Conservation (phyloP, 352 stramenopile genomes). For the Phytophthora niederhauseri region DNA sequence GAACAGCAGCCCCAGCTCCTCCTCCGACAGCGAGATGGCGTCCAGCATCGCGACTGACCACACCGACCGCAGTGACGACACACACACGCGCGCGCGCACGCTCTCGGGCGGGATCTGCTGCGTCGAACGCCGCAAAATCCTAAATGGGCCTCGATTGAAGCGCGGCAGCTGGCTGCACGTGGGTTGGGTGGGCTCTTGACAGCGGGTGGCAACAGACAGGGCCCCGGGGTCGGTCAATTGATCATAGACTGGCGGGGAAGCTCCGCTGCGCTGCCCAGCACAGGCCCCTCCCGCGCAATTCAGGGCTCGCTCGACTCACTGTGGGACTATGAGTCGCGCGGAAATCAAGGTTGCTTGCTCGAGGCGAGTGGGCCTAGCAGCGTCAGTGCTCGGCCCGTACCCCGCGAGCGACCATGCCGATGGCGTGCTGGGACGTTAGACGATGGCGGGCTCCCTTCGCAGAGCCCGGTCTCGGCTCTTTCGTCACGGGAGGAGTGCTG, state of each 20-base stretch:
- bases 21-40: slow-evolving; percentile 35
- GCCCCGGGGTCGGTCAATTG: neutral
- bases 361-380: slow-evolving; percentile 14
- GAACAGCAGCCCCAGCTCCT: slow-evolving; percentile 42
- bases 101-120: slow-evolving; percentile 12
- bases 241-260: slow-evolving; percentile 29
- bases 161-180: slow-evolving; percentile 28
- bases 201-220: slow-evolving; percentile 35
- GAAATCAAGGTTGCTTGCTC: slow-evolving; percentile 35
- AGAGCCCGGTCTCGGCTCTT: neutral
- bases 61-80: neutral
- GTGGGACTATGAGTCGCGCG: slow-evolving; percentile 28
- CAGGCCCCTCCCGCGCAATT: slow-evolving; percentile 7
- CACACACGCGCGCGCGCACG: neutral
- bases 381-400: slow-evolving; percentile 4
- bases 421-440: slow-evolving; percentile 34
- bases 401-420: slow-evolving; percentile 23
- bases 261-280: neutral
- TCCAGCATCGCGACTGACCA: slow-evolving; percentile 24
- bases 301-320: slow-evolving; percentile 8
- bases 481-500: slow-evolving; percentile 5
- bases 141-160: slow-evolving; percentile 41
- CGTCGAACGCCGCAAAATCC: slow-evolving; percentile 31
- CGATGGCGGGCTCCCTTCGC: slow-evolving; percentile 31
- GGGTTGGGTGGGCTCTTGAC: slow-evolving; percentile 23